Base-by-base conservation (phyloP, 306 rosid species). In the Fragaria nilgerrensis region DNA sequence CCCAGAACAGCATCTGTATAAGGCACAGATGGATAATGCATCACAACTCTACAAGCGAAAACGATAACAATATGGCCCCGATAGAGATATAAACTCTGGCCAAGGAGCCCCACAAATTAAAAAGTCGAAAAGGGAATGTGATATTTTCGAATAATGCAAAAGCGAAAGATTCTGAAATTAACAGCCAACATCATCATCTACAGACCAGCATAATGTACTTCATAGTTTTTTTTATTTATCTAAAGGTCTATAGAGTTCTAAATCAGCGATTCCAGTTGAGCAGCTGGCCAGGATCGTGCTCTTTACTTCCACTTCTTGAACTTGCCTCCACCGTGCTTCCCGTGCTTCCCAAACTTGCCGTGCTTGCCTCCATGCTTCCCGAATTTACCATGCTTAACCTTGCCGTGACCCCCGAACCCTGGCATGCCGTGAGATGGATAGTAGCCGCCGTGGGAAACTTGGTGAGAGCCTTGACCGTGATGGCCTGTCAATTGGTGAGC, bases 271-370 rank as follows among this genome's bases (percentile, higher is more conserved):
- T 45, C 61, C 52, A 19, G 72, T 15, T 15, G 36, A 3, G 67
- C 80, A 50, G 22, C 22, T 0, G 47, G 70, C 10, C 16, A 45
- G 22, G 32, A 47, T 36, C 14, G 4, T 32, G 23, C 23, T 34
- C 23, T 27, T 81, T 41, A 86, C 89, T 86, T 86, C 89, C 89
- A 83, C 72, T 83, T 83, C 89, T 83, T 83, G 75, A 81, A 86
- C 75, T 83, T 86, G 37, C 86, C 85, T 5, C 88, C 86, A 4
- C 85, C 85, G 19, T 32, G 71, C 78, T 67, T 77, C 17, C 85
- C 88, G 16, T 82, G 83, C 81, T 80, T 79, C 52, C 85, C 79
- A 25, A 63, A 79, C 68, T 79, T 84, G 39, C 87, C 87, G 41
- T 82, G 84, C 71, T 82, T 77, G 12, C 72, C 77, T 5, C 68